phyloP scores from a whole-genome alignment of 176 grass and related monocot species.

The Ensete glaucum region DNA sequence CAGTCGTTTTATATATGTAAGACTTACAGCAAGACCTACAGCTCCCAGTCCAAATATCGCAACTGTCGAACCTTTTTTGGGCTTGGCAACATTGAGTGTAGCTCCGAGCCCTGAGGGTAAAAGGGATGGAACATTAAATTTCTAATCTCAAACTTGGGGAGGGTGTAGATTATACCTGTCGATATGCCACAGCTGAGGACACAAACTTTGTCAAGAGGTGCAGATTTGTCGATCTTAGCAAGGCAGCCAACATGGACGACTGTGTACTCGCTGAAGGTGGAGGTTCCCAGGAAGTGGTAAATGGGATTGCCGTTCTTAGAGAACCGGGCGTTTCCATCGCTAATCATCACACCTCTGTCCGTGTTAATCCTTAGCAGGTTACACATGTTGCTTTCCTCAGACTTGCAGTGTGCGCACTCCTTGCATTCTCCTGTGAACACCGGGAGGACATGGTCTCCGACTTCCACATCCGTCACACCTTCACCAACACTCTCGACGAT shows the following conservation, averaged over 20 bases:
- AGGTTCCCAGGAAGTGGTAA: constrained; percentile 14
- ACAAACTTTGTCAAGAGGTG: constrained; percentile 9
- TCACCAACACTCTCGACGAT: constrained; percentile 13
- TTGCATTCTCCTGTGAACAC: constrained; percentile 16
- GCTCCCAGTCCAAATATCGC: constrained; percentile 16
- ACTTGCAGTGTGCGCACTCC: constrained; percentile 19
- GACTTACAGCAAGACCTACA: constrained; percentile 14
- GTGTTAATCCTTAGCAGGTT: constrained; percentile 15
- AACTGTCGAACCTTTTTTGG: constrained; percentile 10
- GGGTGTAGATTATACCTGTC: background rate
- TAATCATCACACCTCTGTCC: constrained; percentile 3
- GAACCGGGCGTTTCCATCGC: constrained; percentile 8
- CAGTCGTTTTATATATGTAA: too few species aligned
- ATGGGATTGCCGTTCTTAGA: constrained; percentile 1
- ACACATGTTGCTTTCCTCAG: constrained; percentile 23
- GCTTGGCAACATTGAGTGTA: constrained; percentile 16
- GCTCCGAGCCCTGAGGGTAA: constrained; percentile 2
- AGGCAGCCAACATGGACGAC: constrained; percentile 8
- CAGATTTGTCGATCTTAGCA: constrained; percentile 1
- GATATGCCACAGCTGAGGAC: constrained; percentile 20
- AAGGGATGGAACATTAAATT: background rate
- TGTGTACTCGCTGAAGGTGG: constrained; percentile 22
- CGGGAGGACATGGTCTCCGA: constrained; percentile 10
- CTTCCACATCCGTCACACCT: constrained; percentile 6
- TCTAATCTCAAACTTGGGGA: background rate